phyloP scores from a whole-genome alignment of 2,329 filamentous ascomycete genomes.

The Juglanconis sp. region DNA sequence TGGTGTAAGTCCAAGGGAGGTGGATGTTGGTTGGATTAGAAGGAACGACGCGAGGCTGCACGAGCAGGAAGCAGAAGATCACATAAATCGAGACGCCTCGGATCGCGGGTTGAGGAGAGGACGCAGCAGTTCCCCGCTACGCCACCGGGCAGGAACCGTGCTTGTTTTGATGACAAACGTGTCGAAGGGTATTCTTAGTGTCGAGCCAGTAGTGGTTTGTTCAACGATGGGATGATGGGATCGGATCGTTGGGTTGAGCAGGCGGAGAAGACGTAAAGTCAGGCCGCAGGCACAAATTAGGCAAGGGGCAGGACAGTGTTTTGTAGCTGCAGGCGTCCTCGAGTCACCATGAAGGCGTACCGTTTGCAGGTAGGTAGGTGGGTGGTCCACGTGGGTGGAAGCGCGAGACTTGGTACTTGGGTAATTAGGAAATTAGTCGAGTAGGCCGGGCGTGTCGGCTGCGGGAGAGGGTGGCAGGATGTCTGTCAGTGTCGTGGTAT shows the following conservation, averaged over 20 bases:
- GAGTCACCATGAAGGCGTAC: not conserved
- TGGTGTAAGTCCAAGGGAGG: no score
- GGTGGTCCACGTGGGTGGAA: not conserved
- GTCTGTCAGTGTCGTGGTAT: not conserved
- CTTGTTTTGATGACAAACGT: not conserved
- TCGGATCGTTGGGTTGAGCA: not conserved
- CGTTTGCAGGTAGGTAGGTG: conserved; percentile 1
- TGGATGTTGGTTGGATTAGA: no score
- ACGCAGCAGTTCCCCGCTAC: not conserved
- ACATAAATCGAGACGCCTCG: not conserved
- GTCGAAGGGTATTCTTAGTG: not conserved
- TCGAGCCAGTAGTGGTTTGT: not conserved
- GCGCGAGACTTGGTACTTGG: not conserved
- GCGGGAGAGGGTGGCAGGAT: not conserved
- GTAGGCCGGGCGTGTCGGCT: not conserved
- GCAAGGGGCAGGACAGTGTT: conserved; percentile 4
- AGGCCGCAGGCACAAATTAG: not conserved
- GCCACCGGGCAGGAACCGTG: not conserved
- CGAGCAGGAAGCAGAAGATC: not conserved
- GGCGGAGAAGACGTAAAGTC: not conserved
- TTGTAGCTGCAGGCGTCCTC: conserved; percentile 10
- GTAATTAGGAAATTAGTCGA: not conserved
- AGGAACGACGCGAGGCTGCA: no score
- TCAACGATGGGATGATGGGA: not conserved
- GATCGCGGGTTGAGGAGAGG: not conserved